Percentiles rank a stretch among this genome's conserved stretches.
phyloP scores from a whole-genome alignment of 306 rosid species.

The Dryas alaskensis region DNA sequence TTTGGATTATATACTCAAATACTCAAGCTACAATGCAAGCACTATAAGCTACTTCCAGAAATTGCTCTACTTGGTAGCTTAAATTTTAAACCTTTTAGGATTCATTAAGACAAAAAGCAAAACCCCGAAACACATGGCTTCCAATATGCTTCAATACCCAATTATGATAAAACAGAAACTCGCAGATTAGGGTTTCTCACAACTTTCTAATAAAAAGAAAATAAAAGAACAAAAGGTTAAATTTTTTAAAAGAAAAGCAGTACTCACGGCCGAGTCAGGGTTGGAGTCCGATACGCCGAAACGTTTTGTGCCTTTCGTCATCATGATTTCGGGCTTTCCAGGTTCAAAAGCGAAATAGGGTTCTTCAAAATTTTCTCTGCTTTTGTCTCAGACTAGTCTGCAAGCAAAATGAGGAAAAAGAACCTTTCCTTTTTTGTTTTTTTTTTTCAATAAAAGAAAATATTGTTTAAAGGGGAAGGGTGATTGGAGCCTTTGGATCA shows the following conservation, averaged over 20 bases:
- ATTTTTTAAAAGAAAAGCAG: not conserved
- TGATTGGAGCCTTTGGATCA: slow-evolving; percentile 39
- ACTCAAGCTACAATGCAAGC: not conserved
- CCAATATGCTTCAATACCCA: not conserved
- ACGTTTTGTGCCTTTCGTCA: slow-evolving; percentile 83
- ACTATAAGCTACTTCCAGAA: not conserved
- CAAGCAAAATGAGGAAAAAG: slow-evolving; percentile 15
- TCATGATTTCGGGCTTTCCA: slow-evolving; percentile 29
- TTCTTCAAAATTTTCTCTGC: slow-evolving; percentile 18
- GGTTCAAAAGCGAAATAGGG: slow-evolving; percentile 17
- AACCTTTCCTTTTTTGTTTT: not conserved
- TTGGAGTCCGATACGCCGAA: slow-evolving; percentile 55
- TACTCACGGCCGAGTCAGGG: slow-evolving; percentile 66
- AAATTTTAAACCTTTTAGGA: not conserved
- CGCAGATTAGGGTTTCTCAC: not conserved
- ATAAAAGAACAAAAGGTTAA: not conserved
- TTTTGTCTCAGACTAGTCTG: slow-evolving; percentile 6
- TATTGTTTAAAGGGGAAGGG: slow-evolving; percentile 8
- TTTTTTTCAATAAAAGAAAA: slow-evolving; percentile 2
- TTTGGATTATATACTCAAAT: not conserved
- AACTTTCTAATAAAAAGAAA: not conserved
- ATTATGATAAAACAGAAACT: not conserved
- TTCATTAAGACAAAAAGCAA: not conserved
- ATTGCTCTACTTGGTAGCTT: slow-evolving; percentile 2
- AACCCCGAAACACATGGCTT: not conserved